Conservation (phyloP, 2,329 filamentous ascomycete species). For the Sporothrix sp. region DNA sequence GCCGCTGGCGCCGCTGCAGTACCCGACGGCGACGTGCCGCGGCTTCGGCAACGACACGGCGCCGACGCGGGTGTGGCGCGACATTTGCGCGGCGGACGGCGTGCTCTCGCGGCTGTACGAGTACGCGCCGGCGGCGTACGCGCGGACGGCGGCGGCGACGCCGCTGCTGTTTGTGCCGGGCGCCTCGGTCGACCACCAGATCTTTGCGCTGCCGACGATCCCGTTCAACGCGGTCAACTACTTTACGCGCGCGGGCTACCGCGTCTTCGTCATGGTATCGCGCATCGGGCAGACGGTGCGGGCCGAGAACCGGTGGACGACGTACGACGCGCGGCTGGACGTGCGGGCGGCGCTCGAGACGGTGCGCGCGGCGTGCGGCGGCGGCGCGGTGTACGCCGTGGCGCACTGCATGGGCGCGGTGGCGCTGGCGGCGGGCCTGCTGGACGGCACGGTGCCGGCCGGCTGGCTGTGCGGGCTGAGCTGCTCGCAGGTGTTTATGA, state of each 20-base stretch:
- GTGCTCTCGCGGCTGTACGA: slow-evolving; percentile 44
- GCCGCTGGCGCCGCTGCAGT: slow-evolving; percentile 47
- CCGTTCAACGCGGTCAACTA: slow-evolving; percentile 55
- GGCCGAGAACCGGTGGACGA: slow-evolving; percentile 45
- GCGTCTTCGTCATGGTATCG: slow-evolving; percentile 47
- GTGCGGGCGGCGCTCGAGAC: slow-evolving; percentile 44
- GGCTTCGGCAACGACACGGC: slow-evolving; percentile 44
- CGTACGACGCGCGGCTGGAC: slow-evolving; percentile 50
- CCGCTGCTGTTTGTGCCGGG: slow-evolving; percentile 54
- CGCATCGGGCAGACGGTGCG: slow-evolving; percentile 46
- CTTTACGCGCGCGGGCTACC: slow-evolving; percentile 50
- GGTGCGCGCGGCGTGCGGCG: slow-evolving; percentile 34
- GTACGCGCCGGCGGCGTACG: slow-evolving; percentile 44
- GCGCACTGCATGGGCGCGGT: slow-evolving; percentile 57
- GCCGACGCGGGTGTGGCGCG: slow-evolving; percentile 31
- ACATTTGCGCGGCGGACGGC: slow-evolving; percentile 42
- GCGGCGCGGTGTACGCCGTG: slow-evolving; percentile 43
- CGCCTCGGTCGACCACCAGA: slow-evolving; percentile 52
- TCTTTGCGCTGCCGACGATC: slow-evolving; percentile 53
- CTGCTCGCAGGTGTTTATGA: slow-evolving; percentile 53
- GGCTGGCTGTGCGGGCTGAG: slow-evolving; percentile 49
- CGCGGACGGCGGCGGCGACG: slow-evolving; percentile 23
- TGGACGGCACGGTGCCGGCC: slow-evolving; percentile 50
- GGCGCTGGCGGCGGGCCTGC: slow-evolving; percentile 46
- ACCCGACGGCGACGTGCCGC: slow-evolving; percentile 37